Evolutionary conservation across 75 land plant species (phyloP), one percentile per base, ranked within the genome.

Genomic region (Adiantum capillusveneris): DNA sequence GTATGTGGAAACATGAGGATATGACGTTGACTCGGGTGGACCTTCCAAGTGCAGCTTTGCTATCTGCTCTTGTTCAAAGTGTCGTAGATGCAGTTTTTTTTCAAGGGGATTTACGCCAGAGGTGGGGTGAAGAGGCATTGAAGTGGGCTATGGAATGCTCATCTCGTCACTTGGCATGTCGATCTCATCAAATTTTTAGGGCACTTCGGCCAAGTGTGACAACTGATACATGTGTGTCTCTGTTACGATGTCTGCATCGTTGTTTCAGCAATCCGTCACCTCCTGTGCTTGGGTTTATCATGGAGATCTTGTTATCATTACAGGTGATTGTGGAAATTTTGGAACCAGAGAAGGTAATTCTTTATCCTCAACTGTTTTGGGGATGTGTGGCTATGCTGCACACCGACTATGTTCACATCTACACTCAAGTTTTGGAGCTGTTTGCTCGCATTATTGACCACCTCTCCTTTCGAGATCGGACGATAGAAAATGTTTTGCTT

Each of bases 361-460:
- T 95, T 28, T 71, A 71, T 37, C 75, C 75, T 20, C 70, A 65
- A 50, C 53, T 66, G 12, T 90, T 94, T 54, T 95, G 96, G 99
- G 99, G 97, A 13, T 95, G 99, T 69, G 97, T 95, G 52, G 96
- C 99, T 12, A 90, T 95, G 92, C 88, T 95, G 85, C 99, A 95
- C 64, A 95, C 99, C 45, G 99, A 95, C 63, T 95, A 86, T 57
- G 84, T 95, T 7, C 97, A 95, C 75, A 84, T 90, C 7, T 95
- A 90, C 79, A 81, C 87, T 29, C 99, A 90, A 66, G 99, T 95
- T 18, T 84, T 95, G 66, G 99, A 95, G 72, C 88, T 95, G n/a
- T 90, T 95, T 72, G 79, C 96, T 11, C 83, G 92, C 44, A 85
- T 95, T 22, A 78, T 95, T 76, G 97, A 87, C 50, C 77, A 92